Conservation (phyloP, 805 yeast genomes). For the Candida sithepensis region DNA sequence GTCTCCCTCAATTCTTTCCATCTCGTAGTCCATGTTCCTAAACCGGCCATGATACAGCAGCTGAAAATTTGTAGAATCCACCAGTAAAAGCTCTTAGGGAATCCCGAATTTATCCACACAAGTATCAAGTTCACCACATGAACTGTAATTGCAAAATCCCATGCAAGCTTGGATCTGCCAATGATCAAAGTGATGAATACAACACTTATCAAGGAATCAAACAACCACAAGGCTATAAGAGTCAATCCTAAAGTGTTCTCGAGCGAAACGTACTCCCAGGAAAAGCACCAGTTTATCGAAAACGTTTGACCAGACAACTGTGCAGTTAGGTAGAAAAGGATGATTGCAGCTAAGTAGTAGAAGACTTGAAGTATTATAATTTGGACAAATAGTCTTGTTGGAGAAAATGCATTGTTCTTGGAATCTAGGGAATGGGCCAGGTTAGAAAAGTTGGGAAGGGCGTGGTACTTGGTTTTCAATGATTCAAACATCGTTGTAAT, state of each 20-base stretch:
- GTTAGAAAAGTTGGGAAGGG: slow-evolving; percentile 11
- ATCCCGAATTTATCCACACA: slow-evolving; percentile 59
- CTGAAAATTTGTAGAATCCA: slow-evolving; percentile 76
- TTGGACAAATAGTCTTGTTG: slow-evolving; percentile 60
- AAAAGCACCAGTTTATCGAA: slow-evolving; percentile 66
- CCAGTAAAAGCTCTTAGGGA: slow-evolving; percentile 78
- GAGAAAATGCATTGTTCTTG: slow-evolving; percentile 35
- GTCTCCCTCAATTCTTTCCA: slow-evolving; percentile 90
- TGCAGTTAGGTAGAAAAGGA: slow-evolving; percentile 63
- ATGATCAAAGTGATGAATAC: slow-evolving; percentile 81
- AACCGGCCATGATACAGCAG: slow-evolving; percentile 61
- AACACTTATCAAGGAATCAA: slow-evolving; percentile 80
- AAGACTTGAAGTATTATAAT: slow-evolving; percentile 73
- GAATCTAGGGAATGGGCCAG: slow-evolving; percentile 5
- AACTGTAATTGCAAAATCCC: slow-evolving; percentile 95
- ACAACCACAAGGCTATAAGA: slow-evolving; percentile 70
- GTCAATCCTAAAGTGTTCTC: slow-evolving; percentile 81
- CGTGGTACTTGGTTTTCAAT: slow-evolving; percentile 9
- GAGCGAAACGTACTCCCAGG: slow-evolving; percentile 71
- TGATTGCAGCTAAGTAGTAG: slow-evolving; percentile 70
- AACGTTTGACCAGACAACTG: slow-evolving; percentile 69
- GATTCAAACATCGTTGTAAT: slow-evolving; percentile 13
- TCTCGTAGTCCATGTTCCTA: slow-evolving; percentile 87
- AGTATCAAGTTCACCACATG: slow-evolving; percentile 75
- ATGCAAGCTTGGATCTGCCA: slow-evolving; percentile 88